Conservation (phyloP, 2,329 filamentous ascomycete species). For the Aureobasidium pullulans region DNA sequence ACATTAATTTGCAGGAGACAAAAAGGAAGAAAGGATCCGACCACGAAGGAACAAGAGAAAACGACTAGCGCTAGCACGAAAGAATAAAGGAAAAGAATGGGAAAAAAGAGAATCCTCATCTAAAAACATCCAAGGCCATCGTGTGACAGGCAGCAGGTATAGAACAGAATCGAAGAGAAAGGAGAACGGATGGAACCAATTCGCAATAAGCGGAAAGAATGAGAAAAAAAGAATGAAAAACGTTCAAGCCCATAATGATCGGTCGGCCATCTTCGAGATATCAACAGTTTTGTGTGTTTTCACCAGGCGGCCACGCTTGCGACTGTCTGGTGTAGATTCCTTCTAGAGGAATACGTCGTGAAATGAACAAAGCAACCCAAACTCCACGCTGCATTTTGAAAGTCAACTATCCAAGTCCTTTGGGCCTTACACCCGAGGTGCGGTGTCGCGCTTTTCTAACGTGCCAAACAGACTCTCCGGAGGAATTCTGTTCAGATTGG, state of each 20-base stretch:
- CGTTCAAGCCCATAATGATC: not conserved
- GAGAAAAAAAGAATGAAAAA: not conserved
- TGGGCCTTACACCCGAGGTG: constrained; percentile 16
- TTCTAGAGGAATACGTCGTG: not conserved
- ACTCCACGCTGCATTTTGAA: constrained; percentile 9
- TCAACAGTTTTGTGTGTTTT: not conserved
- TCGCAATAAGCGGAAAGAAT: not conserved
- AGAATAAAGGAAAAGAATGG: not conserved
- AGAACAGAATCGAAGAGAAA: constrained; percentile 5
- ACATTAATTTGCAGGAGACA: not conserved
- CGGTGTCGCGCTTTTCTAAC: constrained; percentile 14
- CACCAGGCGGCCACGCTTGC: not conserved
- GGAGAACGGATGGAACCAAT: not conserved
- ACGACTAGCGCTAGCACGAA: not conserved
- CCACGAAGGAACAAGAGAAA: not conserved
- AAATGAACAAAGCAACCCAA: constrained; percentile 7
- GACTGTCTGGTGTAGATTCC: not conserved
- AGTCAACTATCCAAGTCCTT: not conserved
- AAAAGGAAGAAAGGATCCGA: not conserved
- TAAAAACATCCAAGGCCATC: not conserved
- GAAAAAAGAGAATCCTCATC: not conserved
- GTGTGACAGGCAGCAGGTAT: not conserved
- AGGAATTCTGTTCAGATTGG: constrained; percentile 45
- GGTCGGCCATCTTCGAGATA: not conserved
- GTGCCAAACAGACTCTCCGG: constrained; percentile 35